Evolutionary conservation across 2,329 filamentous ascomycete species (phyloP).

Genomic region (Stachybotrys chlorohalonatus): DNA sequence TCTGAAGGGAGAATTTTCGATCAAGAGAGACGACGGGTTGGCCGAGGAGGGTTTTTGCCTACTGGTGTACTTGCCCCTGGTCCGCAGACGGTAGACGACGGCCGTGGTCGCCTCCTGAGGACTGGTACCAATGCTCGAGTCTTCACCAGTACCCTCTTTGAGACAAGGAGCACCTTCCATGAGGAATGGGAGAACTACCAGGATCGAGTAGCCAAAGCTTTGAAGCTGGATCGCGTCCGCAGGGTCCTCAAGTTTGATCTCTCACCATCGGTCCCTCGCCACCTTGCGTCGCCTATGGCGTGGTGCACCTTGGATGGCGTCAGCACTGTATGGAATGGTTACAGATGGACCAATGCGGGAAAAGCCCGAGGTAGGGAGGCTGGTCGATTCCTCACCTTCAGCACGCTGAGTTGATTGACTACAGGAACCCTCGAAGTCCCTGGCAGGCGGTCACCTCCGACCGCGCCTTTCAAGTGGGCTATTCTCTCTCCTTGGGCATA

Average conservation of each 20-base stretch:
- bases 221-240: conserved; percentile 65
- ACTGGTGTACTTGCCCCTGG: conserved; percentile 61
- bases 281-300: neutral
- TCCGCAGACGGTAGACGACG: conserved; percentile 47
- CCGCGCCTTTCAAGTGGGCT: conserved; percentile 65
- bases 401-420: neutral
- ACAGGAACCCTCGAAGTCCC: neutral
- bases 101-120: conserved; percentile 53
- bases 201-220: conserved; percentile 65
- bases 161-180: conserved; percentile 30
- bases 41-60: conserved; percentile 64
- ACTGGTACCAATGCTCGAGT: conserved; percentile 65
- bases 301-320: conserved; percentile 1
- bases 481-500: neutral
- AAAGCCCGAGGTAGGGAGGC: neutral
- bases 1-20: neutral
- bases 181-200: conserved; percentile 63
- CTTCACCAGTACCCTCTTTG: conserved; percentile 43
- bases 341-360: conserved; percentile 12
- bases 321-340: conserved; percentile 16
- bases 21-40: conserved; percentile 39
- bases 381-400: neutral
- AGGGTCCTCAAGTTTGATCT: conserved; percentile 52
- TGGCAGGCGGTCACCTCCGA: conserved; percentile 44
- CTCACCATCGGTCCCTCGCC: conserved; percentile 2